phyloP scores from a whole-genome alignment of 495 filamentous ascomycete species.

The Opeltia flavorubescens region DNA sequence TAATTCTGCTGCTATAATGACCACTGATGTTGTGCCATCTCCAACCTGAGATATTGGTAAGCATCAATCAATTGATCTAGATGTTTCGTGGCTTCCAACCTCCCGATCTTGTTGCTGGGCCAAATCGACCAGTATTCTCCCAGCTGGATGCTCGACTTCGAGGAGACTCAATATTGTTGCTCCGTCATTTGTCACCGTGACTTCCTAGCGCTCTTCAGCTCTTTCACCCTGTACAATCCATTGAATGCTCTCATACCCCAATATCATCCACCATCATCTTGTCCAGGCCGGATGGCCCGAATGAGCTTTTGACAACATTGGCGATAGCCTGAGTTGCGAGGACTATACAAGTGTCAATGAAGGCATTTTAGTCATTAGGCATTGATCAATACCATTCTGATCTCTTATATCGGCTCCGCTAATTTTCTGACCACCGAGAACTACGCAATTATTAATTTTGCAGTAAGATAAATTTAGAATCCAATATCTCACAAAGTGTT shows the following conservation, averaged over 20 bases:
- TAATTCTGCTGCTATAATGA: conserved; percentile 93
- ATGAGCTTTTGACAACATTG: conserved; percentile 98
- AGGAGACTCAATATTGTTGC: conserved; percentile 90
- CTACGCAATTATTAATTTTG: conserved; percentile 3
- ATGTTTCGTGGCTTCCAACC: conserved; percentile 25
- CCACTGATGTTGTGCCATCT: conserved; percentile 95
- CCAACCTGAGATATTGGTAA: conserved; percentile 45
- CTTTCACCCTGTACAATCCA: conserved; percentile 11
- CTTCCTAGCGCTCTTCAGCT: conserved; percentile 50
- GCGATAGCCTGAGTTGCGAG: conserved; percentile 91
- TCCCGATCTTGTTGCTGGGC: conserved; percentile 99
- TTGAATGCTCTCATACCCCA: conserved; percentile 44
- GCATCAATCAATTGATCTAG: background rate
- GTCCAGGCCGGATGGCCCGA: conserved; percentile 90
- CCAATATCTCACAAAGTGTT: conserved; percentile 51
- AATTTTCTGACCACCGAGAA: conserved; percentile 27
- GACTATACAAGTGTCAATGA: conserved; percentile 38
- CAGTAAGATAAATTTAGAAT: background rate
- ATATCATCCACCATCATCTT: conserved; percentile 99
- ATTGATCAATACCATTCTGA: conserved; percentile 58
- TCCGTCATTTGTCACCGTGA: conserved; percentile 97
- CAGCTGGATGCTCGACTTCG: conserved; percentile 93
- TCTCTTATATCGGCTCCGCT: conserved; percentile 90
- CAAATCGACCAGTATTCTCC: conserved; percentile 95
- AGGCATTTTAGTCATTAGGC: background rate